These are phyloP conservation scores for Phialemonium atrogriseum DNA, from an alignment of 2,329 filamentous ascomycete species.

Conservation along the genomic window DNA sequence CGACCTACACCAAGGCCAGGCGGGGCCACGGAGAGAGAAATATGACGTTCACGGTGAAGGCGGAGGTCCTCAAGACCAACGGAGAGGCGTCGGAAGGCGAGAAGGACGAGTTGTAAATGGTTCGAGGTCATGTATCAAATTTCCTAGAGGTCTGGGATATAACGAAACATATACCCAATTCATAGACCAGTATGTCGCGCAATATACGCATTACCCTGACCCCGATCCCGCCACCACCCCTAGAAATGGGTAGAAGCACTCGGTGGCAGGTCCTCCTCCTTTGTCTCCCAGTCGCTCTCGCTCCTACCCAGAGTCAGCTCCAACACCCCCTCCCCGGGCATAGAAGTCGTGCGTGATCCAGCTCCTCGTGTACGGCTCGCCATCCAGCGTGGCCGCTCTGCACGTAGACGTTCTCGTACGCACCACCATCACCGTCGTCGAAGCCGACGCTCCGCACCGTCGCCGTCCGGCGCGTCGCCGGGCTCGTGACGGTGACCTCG, in stretches of 20 bases:
- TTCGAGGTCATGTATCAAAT: too few species aligned
- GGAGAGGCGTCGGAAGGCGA: slow-evolving; percentile 2
- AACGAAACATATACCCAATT: too few species aligned
- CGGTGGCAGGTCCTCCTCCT: slow-evolving; percentile 14
- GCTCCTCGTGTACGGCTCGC: slow-evolving; percentile 43
- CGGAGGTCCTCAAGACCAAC: slow-evolving; percentile 23
- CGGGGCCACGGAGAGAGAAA: slow-evolving; percentile 14
- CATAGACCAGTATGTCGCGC: neutral
- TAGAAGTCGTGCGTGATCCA: slow-evolving; percentile 57
- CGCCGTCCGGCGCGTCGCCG: slow-evolving; percentile 44
- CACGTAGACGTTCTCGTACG: slow-evolving; percentile 47
- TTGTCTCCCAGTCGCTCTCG: slow-evolving; percentile 48
- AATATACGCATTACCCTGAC: neutral
- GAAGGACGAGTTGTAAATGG: slow-evolving; percentile 4
- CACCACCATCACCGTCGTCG: too few species aligned
- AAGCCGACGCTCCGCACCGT: slow-evolving; percentile 49
- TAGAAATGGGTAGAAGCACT: slow-evolving; percentile 5
- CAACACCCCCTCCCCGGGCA: slow-evolving; percentile 43
- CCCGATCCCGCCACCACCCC: neutral
- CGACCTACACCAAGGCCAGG: slow-evolving; percentile 20
- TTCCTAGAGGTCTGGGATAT: too few species aligned
- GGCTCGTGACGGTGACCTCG: slow-evolving; percentile 41
- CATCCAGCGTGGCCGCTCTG: slow-evolving; percentile 48
- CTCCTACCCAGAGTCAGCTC: slow-evolving; percentile 41
- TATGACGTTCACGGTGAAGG: slow-evolving; percentile 27